A percentile compares a stretch with the other conserved stretches of the same genome.
phyloP scores from a whole-genome alignment of 495 filamentous ascomycete species.

The Letharia columbiana region DNA sequence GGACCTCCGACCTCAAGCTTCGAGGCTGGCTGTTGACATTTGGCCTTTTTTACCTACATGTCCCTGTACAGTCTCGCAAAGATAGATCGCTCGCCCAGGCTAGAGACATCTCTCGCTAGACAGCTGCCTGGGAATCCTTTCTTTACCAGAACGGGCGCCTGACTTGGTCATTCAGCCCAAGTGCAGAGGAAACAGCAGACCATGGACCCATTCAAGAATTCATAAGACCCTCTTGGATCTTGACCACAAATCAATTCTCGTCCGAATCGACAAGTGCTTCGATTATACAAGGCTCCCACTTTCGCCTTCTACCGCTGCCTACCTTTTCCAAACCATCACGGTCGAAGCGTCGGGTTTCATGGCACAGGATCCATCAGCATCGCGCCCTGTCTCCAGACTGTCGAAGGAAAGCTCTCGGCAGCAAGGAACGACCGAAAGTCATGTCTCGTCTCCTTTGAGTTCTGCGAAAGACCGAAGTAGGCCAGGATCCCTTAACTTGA shows the following conservation, averaged over 20 bases:
- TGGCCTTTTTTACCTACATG: background rate
- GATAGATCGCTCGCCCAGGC: background rate
- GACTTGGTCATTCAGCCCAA: conserved; percentile 9
- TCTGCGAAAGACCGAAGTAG: conserved; percentile 3
- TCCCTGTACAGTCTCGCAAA: background rate
- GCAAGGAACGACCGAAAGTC: conserved; percentile 1
- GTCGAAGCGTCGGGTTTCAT: conserved; percentile 3
- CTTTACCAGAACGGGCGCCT: background rate
- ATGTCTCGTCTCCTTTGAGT: background rate
- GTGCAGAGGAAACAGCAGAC: conserved; percentile 12
- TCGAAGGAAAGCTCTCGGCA: conserved; percentile 7
- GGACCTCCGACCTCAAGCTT: background rate
- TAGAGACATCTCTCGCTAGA: background rate
- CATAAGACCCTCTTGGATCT: conserved; percentile 11
- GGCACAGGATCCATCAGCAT: conserved; percentile 13
- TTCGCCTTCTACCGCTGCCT: background rate
- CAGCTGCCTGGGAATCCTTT: background rate
- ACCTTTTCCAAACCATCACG: background rate
- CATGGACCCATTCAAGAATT: conserved; percentile 5
- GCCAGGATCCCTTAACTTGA: conserved; percentile 19
- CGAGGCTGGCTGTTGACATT: background rate
- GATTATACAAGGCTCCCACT: background rate
- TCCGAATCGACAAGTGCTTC: background rate
- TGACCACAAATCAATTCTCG: background rate
- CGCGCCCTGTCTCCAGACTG: conserved; percentile 8